Conservation (phyloP, 2,329 filamentous ascomycete species). For the Botrytis squamosa region DNA sequence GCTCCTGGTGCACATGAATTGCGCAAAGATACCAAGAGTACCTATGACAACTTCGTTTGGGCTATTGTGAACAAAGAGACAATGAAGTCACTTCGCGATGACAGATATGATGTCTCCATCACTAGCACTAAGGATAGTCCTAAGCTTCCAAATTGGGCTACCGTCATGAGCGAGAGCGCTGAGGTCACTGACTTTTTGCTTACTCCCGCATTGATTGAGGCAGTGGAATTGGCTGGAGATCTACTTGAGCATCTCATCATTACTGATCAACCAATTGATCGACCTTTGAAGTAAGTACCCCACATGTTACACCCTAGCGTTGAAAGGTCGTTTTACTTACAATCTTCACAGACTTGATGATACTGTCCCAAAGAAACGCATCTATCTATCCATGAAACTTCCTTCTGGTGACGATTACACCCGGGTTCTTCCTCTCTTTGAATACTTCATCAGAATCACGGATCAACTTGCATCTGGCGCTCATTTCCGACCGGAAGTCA, state of each 20-base stretch:
- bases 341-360: slow-evolving; percentile 68
- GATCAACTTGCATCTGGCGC: slow-evolving; percentile 74
- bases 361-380: slow-evolving; percentile 78
- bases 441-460: slow-evolving; percentile 78
- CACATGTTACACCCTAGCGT: background rate
- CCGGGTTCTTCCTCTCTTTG: slow-evolving; percentile 70
- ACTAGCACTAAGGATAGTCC: slow-evolving; percentile 89
- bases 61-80: slow-evolving; percentile 91
- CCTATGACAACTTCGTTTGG: slow-evolving; percentile 90
- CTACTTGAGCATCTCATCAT: slow-evolving; percentile 83
- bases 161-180: slow-evolving; percentile 94
- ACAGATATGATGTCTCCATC: slow-evolving; percentile 91
- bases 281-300: slow-evolving; percentile 71
- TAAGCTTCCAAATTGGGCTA: slow-evolving; percentile 86
- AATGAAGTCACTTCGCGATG: slow-evolving; percentile 87
- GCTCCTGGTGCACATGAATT: slow-evolving; percentile 59
- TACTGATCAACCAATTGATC: slow-evolving; percentile 84
- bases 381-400: slow-evolving; percentile 72
- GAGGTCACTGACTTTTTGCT: slow-evolving; percentile 88
- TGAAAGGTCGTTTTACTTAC: slow-evolving; percentile 14
- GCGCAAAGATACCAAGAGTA: slow-evolving; percentile 58
- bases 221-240: slow-evolving; percentile 75
- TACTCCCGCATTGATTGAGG: slow-evolving; percentile 81
- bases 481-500: slow-evolving; percentile 87
- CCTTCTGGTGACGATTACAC: slow-evolving; percentile 65